Percentiles rank a stretch among this genome's conserved stretches.
These are phyloP conservation scores for Agapanthus africanus DNA, from an alignment of 106 monocot species.

Conservation along the genomic window DNA sequence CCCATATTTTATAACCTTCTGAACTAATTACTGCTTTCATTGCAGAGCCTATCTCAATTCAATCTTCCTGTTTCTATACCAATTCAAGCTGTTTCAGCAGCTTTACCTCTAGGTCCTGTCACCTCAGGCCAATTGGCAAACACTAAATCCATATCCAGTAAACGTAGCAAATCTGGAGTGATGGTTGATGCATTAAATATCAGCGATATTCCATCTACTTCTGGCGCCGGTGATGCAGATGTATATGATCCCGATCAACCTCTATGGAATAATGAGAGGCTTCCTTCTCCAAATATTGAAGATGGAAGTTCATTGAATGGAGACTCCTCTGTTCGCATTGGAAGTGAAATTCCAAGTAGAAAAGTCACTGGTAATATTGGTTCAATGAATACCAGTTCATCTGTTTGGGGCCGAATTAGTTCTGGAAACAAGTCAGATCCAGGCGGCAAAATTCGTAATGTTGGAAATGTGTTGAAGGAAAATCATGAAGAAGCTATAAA, in stretches of 20 bases:
- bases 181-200: constrained; percentile 27
- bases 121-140: constrained; percentile 27
- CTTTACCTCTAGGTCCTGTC: constrained; percentile 22
- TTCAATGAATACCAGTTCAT: constrained; percentile 23
- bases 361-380: constrained; percentile 15
- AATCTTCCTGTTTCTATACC: constrained; percentile 84
- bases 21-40: neutral
- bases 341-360: constrained; percentile 14
- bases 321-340: constrained; percentile 34
- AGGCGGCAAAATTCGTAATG: constrained; percentile 11
- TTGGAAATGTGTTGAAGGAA: constrained; percentile 26
- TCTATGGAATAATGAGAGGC: constrained; percentile 62
- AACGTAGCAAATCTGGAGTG: constrained; percentile 38
- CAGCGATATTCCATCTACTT: constrained; percentile 22
- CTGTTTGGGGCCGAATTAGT: constrained; percentile 46
- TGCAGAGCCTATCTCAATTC: constrained; percentile 92
- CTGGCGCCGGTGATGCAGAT: constrained; percentile 59
- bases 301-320: constrained; percentile 42
- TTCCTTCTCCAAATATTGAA: constrained; percentile 43
- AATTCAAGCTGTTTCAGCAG: constrained; percentile 38
- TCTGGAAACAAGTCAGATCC: constrained; percentile 30
- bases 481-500: constrained; percentile 17
- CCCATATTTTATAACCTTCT: neutral
- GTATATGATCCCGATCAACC: constrained; percentile 99
- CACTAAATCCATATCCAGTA: constrained; percentile 33